phyloP scores from a whole-genome alignment of 2,329 filamentous ascomycete species.

The Botrytis hyacinthi region DNA sequence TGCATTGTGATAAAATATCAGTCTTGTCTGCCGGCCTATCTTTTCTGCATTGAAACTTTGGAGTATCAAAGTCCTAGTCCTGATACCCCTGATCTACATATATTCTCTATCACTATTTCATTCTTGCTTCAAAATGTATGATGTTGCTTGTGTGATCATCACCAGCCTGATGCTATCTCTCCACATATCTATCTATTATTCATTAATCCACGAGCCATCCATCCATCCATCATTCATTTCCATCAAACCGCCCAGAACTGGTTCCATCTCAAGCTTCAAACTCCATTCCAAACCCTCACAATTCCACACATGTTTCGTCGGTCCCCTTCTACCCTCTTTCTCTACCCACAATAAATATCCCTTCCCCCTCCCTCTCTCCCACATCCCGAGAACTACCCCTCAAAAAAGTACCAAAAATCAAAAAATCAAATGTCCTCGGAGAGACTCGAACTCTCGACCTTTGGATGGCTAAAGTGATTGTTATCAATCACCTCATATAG shows the following conservation, averaged over 20 bases:
- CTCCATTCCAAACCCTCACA: not conserved
- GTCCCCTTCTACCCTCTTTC: not conserved
- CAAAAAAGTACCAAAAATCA: not conserved
- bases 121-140: not conserved
- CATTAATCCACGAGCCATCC: too few relatives aligned
- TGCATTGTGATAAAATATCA: not conserved
- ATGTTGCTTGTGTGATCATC: not conserved
- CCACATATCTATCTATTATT: too few relatives aligned
- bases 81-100: not conserved
- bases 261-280: not conserved
- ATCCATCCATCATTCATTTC: not conserved
- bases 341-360: not conserved
- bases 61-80: not conserved
- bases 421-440: conserved; percentile 40
- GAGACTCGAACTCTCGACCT: conserved; percentile 53
- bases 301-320: not conserved
- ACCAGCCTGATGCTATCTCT: not conserved
- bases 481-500: conserved; percentile 7
- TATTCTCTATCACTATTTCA: not conserved
- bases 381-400: not conserved
- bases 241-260: not conserved
- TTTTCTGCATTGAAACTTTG: not conserved
- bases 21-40: not conserved
- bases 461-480: conserved; percentile 38
- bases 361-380: not conserved